These are phyloP conservation scores for Mortierella sp. DNA, from an alignment of 371 early-diverging fungal genomes.

Conservation along the genomic window DNA sequence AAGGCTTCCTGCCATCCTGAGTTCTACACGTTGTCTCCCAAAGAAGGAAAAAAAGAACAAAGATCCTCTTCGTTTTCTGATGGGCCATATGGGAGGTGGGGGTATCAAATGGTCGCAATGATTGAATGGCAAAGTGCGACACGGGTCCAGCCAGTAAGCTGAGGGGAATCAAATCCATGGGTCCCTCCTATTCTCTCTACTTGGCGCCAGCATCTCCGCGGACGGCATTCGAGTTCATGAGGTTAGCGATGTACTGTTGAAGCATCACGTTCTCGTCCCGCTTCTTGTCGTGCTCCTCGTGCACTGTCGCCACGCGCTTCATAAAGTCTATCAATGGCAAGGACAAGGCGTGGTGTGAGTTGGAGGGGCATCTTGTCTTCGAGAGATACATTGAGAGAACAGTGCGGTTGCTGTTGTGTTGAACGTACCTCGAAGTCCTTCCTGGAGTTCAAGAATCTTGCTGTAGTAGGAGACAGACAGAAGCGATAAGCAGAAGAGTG, in stretches of 20 bases:
- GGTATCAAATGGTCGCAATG: not conserved
- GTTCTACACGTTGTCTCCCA: not conserved
- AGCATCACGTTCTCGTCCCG: conserved; percentile 54
- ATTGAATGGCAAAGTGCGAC: no score
- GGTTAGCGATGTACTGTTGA: conserved; percentile 53
- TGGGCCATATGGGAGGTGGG: not conserved
- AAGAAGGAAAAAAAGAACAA: not conserved
- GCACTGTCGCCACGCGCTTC: conserved; percentile 52
- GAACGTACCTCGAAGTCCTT: conserved; percentile 50
- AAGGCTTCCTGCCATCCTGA: not conserved
- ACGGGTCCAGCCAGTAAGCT: not conserved
- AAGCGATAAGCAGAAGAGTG: not conserved
- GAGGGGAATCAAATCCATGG: not conserved
- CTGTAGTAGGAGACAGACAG: not conserved
- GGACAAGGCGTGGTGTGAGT: not conserved
- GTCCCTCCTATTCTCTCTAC: not conserved
- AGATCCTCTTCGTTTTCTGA: not conserved
- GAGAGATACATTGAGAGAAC: not conserved
- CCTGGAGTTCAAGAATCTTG: conserved; percentile 50
- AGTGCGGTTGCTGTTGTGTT: not conserved
- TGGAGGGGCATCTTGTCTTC: not conserved
- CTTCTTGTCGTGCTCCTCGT: conserved; percentile 56
- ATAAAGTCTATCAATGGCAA: conserved; percentile 29
- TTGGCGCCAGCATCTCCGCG: conserved; percentile 36
- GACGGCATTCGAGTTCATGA: conserved; percentile 58